These are phyloP conservation scores for Colletotrichum sp. DNA, from an alignment of 2,329 filamentous ascomycete genomes.

Conservation along the genomic window DNA sequence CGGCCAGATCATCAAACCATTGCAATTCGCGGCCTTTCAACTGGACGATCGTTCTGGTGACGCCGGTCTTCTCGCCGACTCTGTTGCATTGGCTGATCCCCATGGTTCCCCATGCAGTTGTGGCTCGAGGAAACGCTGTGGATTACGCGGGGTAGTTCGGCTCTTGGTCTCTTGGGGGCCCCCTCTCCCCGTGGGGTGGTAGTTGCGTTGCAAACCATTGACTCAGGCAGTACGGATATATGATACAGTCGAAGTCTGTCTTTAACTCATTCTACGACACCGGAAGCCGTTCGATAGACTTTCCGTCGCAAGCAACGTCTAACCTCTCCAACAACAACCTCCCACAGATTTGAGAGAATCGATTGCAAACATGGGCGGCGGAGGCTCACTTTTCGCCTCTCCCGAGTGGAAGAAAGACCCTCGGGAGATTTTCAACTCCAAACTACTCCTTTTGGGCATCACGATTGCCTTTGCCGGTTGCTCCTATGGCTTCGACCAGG, in stretches of 20 bases:
- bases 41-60: neutral
- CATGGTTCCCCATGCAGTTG: neutral
- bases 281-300: neutral
- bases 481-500: conserved; percentile 43
- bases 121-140: neutral
- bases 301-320: neutral
- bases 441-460: conserved; percentile 34
- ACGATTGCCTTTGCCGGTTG: conserved; percentile 41
- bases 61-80: conserved; percentile 3
- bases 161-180: neutral
- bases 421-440: conserved; percentile 40
- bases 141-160: conserved; percentile 20
- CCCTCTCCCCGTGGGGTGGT: neutral
- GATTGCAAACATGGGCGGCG: conserved; percentile 35
- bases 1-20: neutral
- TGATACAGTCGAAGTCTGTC: neutral
- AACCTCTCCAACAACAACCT: neutral
- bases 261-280: neutral
- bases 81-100: neutral
- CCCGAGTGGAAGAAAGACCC: conserved; percentile 41
- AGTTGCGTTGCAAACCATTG: neutral
- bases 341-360: neutral
- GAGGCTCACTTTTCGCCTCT: conserved; percentile 40
- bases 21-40: neutral
- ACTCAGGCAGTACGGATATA: conserved; percentile 3